Percentiles rank a stretch among this genome's conserved stretches.
Conservation (phyloP, 2,329 filamentous ascomycete species). For the Trichoderma simmonsii region DNA sequence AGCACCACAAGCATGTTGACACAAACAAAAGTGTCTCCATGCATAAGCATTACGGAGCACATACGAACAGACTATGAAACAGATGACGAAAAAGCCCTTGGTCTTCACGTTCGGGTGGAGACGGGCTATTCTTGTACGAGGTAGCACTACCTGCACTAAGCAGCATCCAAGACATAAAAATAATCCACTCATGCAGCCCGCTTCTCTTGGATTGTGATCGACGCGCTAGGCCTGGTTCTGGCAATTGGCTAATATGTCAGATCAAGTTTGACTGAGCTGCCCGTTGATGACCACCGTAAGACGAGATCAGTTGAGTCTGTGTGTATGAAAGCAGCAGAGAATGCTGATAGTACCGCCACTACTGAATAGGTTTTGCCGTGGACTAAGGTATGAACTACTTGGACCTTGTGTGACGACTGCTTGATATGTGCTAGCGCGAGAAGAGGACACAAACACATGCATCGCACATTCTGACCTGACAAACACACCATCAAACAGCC, state of each 20-base stretch:
- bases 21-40: slow-evolving; percentile 8
- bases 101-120: neutral
- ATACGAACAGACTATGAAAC: slow-evolving; percentile 13
- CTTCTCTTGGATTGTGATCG: slow-evolving; percentile 19
- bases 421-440: neutral
- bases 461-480: slow-evolving; percentile 1
- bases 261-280: neutral
- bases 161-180: neutral
- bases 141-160: neutral
- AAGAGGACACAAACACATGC: neutral
- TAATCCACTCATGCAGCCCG: slow-evolving; percentile 16
- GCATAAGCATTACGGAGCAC: slow-evolving; percentile 15
- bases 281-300: slow-evolving; percentile 5
- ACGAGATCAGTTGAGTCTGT: neutral
- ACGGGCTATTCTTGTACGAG: slow-evolving; percentile 1
- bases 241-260: slow-evolving; percentile 6
- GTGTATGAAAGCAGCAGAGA: neutral
- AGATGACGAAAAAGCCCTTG: slow-evolving; percentile 12
- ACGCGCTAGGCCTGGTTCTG: slow-evolving; percentile 14
- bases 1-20: neutral
- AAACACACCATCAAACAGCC: slow-evolving; percentile 15
- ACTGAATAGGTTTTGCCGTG: neutral
- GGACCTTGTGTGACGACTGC: neutral
- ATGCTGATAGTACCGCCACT: neutral
- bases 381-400: neutral